phyloP scores from a whole-genome alignment of 73 alveolate genomes.

The Stentor roeselii region DNA sequence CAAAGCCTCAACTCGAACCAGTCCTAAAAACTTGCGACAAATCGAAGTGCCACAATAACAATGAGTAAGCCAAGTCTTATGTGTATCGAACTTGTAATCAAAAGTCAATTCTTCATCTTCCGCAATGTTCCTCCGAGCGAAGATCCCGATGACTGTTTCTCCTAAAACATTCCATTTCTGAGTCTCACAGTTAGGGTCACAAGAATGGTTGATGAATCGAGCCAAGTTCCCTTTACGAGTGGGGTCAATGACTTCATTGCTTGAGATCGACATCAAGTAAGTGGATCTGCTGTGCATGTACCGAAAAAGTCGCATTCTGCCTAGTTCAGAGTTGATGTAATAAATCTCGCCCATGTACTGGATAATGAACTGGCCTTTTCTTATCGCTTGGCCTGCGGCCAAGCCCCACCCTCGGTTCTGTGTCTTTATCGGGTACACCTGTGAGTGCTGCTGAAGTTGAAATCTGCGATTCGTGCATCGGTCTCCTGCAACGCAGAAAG shows the following conservation, averaged over 20 bases:
- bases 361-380: slow-evolving; percentile 89
- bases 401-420: slow-evolving; percentile 93
- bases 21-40: slow-evolving; percentile 96
- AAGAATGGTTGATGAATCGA: slow-evolving; percentile 94
- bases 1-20: no score
- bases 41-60: slow-evolving; percentile 91
- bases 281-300: slow-evolving; percentile 87
- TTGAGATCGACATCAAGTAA: slow-evolving; percentile 83
- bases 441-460: slow-evolving; percentile 88
- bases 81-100: slow-evolving; percentile 91
- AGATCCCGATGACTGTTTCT: slow-evolving; percentile 94
- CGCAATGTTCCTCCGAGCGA: slow-evolving; percentile 85
- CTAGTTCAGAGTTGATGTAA: slow-evolving; percentile 83
- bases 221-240: slow-evolving; percentile 95
- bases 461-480: slow-evolving; percentile 89
- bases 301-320: slow-evolving; percentile 73
- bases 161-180: slow-evolving; percentile 96
- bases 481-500: slow-evolving; percentile 78
- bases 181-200: slow-evolving; percentile 97
- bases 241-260: slow-evolving; percentile 95
- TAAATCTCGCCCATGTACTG: slow-evolving; percentile 96
- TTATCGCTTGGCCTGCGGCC: slow-evolving; percentile 89
- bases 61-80: slow-evolving; percentile 88
- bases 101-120: slow-evolving; percentile 95
- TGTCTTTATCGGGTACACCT: slow-evolving; percentile 91